Evolutionary conservation across 768 basidiomycete genomes (phyloP).

Genomic region (Leccinum ochraceum): DNA sequence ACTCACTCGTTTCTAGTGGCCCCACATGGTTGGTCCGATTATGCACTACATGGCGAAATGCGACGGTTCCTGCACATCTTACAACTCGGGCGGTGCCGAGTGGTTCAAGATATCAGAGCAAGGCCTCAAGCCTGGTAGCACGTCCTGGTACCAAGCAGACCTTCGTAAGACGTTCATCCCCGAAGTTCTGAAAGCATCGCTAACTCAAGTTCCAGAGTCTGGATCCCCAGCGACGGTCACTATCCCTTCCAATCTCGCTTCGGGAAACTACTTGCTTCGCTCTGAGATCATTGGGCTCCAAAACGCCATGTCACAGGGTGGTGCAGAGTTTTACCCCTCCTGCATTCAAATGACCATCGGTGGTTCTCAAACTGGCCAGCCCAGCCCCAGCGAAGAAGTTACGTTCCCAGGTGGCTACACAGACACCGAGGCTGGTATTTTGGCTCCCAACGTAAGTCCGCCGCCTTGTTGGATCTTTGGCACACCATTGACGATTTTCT

Average conservation of each 20-base stretch:
- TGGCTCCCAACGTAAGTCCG: slow-evolving; percentile 43
- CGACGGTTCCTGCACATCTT: slow-evolving; percentile 53
- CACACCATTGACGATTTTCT: background rate
- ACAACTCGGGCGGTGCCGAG: slow-evolving; percentile 51
- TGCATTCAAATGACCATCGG: slow-evolving; percentile 31
- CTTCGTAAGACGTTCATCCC: slow-evolving; percentile 39
- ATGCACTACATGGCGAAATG: slow-evolving; percentile 74
- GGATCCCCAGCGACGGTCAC: slow-evolving; percentile 41
- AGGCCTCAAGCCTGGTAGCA: slow-evolving; percentile 38
- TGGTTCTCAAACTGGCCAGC: slow-evolving; percentile 27
- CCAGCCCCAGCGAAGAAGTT: slow-evolving; percentile 41
- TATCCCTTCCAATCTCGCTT: slow-evolving; percentile 51
- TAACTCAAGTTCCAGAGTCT: slow-evolving; percentile 28
- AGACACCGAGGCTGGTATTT: slow-evolving; percentile 69
- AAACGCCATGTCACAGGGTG: slow-evolving; percentile 48
- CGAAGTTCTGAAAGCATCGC: background rate
- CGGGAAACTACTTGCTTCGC: slow-evolving; percentile 74
- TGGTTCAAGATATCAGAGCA: slow-evolving; percentile 77
- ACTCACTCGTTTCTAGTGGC: slow-evolving; percentile 37
- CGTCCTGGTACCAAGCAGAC: slow-evolving; percentile 49
- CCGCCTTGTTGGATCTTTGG: background rate
- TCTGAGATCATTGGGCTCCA: slow-evolving; percentile 82
- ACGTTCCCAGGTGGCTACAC: slow-evolving; percentile 70
- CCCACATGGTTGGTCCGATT: slow-evolving; percentile 63
- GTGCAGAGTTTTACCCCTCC: slow-evolving; percentile 45